A percentile compares a stretch with the other conserved stretches of the same genome.
Evolutionary conservation across 768 basidiomycete species (phyloP).

Genomic region (Nidularia pulvinata): DNA sequence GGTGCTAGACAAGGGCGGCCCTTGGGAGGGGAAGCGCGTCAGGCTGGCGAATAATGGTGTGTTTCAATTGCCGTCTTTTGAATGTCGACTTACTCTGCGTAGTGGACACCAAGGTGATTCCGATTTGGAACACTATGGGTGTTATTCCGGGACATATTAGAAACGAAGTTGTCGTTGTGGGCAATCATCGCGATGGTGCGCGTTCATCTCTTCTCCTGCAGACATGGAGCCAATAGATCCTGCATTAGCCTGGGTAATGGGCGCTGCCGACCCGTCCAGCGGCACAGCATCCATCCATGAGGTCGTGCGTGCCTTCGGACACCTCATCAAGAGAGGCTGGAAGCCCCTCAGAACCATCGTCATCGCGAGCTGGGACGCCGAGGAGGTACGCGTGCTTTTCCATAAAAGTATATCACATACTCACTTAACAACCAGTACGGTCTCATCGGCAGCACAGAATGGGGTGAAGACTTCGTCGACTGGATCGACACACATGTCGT

Average conservation of each 20-base stretch:
- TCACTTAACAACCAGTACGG: slow-evolving; percentile 39
- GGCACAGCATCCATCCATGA: slow-evolving; percentile 83
- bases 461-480: slow-evolving; percentile 87
- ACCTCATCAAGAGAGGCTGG: slow-evolving; percentile 73
- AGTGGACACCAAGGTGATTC: slow-evolving; percentile 80
- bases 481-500: slow-evolving; percentile 84
- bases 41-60: slow-evolving; percentile 55
- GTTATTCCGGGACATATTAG: slow-evolving; percentile 81
- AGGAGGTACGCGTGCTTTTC: slow-evolving; percentile 47
- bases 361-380: slow-evolving; percentile 77
- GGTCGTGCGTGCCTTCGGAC: slow-evolving; percentile 75
- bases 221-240: not conserved
- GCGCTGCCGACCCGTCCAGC: slow-evolving; percentile 77
- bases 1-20: slow-evolving; percentile 26
- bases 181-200: slow-evolving; percentile 88
- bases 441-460: slow-evolving; percentile 87
- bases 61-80: not conserved
- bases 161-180: slow-evolving; percentile 86
- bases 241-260: slow-evolving; percentile 67
- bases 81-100: not conserved
- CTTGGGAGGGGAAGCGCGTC: slow-evolving; percentile 50
- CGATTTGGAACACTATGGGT: slow-evolving; percentile 90
- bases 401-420: not conserved
- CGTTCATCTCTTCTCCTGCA: not conserved
- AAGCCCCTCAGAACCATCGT: slow-evolving; percentile 79